A percentile compares a stretch with the other conserved stretches of the same genome.
These are phyloP conservation scores for Aurinia saxatilis DNA, from an alignment of 345 rosid species.

Conservation along the genomic window DNA sequence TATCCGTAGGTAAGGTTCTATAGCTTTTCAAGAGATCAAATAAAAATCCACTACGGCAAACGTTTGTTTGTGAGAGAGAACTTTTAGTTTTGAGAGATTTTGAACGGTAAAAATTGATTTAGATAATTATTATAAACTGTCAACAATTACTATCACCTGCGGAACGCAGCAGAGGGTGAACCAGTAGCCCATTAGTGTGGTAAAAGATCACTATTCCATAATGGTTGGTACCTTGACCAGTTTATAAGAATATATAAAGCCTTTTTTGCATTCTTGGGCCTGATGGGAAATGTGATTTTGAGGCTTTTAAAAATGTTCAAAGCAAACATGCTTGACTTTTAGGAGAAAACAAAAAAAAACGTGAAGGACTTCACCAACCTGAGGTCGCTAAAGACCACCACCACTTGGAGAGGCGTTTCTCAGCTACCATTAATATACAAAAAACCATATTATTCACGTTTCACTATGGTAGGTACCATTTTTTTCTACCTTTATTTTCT, in stretches of 20 bases:
- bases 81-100: no score
- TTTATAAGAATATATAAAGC: background rate
- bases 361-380: conserved; percentile 27
- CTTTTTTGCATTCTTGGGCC: conserved; percentile 8
- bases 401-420: conserved; percentile 1
- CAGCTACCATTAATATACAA: conserved; percentile 17
- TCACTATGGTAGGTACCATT: conserved; percentile 5
- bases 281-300: background rate
- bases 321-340: background rate
- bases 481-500: background rate
- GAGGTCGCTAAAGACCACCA: background rate
- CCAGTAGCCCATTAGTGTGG: no score
- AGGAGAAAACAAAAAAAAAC: background rate
- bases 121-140: no score
- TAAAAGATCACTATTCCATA: no score
- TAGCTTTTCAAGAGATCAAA: no score
- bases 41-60: no score
- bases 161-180: no score
- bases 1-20: no score
- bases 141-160: no score
- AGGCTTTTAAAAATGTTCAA: background rate
- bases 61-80: no score
- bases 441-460: conserved; percentile 26
- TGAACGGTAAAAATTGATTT: no score
- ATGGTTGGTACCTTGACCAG: no score